These are phyloP conservation scores for Hypomontagnella submonticulosa DNA, from an alignment of 495 filamentous ascomycete species.

Conservation along the genomic window DNA sequence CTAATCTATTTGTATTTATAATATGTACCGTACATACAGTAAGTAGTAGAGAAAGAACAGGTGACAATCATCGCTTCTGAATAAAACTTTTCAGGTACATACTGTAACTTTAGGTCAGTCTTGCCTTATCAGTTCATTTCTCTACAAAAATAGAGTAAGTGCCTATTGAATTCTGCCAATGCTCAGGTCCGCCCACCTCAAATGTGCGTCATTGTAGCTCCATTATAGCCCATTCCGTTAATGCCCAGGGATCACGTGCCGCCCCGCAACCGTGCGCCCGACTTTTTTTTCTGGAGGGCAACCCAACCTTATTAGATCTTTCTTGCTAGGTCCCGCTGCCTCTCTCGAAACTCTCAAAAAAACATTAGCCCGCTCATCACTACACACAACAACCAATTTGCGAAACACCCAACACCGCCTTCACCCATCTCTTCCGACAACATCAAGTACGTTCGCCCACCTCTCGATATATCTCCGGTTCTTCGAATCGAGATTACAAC, in stretches of 20 bases:
- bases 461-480: conserved; percentile 8
- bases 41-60: too few relatives aligned
- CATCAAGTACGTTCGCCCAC: conserved; percentile 34
- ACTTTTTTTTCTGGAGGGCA: conserved; percentile 37
- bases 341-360: conserved; percentile 41
- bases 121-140: too few relatives aligned
- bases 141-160: too few relatives aligned
- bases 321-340: conserved; percentile 39
- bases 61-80: not conserved
- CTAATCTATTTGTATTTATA: too few relatives aligned
- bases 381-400: conserved; percentile 28
- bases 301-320: conserved; percentile 42
- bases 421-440: conserved; percentile 17
- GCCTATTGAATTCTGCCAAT: not conserved
- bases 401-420: conserved; percentile 16
- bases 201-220: conserved; percentile 40
- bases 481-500: conserved; percentile 13
- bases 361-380: conserved; percentile 39
- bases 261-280: conserved; percentile 45
- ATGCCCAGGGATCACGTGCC: conserved; percentile 44
- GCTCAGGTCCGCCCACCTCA: conserved; percentile 11
- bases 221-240: conserved; percentile 30
- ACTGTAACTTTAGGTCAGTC: too few relatives aligned
- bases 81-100: not conserved
- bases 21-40: too few relatives aligned